Evolutionary conservation across 2,329 filamentous ascomycete genomes (phyloP), one percentile per base, ranked within the genome.

Genomic region (Diaporthe helianthi): DNA sequence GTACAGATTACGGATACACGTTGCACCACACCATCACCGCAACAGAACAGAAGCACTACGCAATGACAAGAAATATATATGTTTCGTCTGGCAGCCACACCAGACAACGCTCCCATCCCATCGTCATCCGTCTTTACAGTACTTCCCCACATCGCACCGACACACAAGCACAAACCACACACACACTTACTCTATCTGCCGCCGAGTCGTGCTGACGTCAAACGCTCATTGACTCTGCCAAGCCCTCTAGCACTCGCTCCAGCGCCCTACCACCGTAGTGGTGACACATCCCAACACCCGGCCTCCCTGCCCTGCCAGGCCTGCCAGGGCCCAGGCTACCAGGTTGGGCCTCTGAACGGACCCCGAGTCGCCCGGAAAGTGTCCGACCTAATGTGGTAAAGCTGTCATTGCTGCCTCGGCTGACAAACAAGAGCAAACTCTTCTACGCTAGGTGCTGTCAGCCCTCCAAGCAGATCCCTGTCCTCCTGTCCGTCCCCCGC

Each of bases 221-320:
- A 63, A 63, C 58, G 47, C 58, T 49, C 29, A 49, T 63, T 63
- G 58, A 63, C 41, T 63, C 58, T 63, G 58, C 58, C 58, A 63
- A 63, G 58, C 41, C 58, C 44, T 63, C 58, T 63, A 63, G 58
- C 44, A 44, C 58, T 49, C 58, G 58, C 58, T 36, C 49, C 44
- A 44, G 36, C 58, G 58, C 58, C 58, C 24, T 63, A 49, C 58
- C 49, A 63, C 44, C 58, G n/a, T 31, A 49, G 44, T 63, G 58
- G 58, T 63, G 58, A 49, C 58, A 63, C 58, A 63, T 6, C 3
- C 44, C 22, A 17, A 58, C 22, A 24, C 12, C 58, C 31, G 44
- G 22, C 22, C 36, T 38, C 36, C 36, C 36, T 38, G 36, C n/a
- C n/a, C n/a, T n/a, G n/a, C n/a, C n/a, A n/a, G n/a, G n/a, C n/a